phyloP scores from a whole-genome alignment of 805 yeast genomes.

The Priceomyces medius region DNA sequence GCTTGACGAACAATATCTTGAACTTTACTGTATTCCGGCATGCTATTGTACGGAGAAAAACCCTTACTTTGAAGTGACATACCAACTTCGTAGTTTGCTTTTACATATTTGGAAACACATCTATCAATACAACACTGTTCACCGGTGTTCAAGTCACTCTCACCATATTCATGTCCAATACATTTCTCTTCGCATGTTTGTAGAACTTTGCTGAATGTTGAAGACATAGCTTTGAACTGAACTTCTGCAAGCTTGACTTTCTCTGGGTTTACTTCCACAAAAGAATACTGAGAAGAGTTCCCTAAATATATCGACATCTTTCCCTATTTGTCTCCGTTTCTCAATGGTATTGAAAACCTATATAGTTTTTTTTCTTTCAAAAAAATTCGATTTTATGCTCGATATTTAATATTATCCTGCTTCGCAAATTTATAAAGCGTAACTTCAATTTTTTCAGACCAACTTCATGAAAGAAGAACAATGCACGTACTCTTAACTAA shows the following conservation, averaged over 20 bases:
- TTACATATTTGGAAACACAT: slow-evolving; percentile 81
- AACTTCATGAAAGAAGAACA: background rate
- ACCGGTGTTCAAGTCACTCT: slow-evolving; percentile 80
- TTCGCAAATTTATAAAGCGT: background rate
- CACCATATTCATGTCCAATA: slow-evolving; percentile 81
- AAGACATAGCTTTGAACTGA: slow-evolving; percentile 64
- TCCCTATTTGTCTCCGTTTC: background rate
- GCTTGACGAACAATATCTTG: background rate
- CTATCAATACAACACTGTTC: slow-evolving; percentile 81
- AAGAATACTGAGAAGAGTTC: slow-evolving; percentile 38
- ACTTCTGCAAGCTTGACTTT: slow-evolving; percentile 62
- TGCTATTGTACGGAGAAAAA: slow-evolving; percentile 42
- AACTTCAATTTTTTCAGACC: background rate
- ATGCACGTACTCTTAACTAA: slow-evolving; percentile 71
- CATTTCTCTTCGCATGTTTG: slow-evolving; percentile 72
- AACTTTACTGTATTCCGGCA: slow-evolving; percentile 43
- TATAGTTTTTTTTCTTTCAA: too few relatives aligned
- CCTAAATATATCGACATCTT: slow-evolving; percentile 66
- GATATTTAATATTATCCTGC: background rate
- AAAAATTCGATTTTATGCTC: background rate
- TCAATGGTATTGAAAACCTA: background rate
- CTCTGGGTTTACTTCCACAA: slow-evolving; percentile 55
- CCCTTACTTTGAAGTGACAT: slow-evolving; percentile 43
- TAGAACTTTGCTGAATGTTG: slow-evolving; percentile 57
- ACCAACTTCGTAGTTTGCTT: slow-evolving; percentile 65